These are phyloP conservation scores for Raffaelea albimanens DNA, from an alignment of 2,329 filamentous ascomycete genomes.

Conservation along the genomic window DNA sequence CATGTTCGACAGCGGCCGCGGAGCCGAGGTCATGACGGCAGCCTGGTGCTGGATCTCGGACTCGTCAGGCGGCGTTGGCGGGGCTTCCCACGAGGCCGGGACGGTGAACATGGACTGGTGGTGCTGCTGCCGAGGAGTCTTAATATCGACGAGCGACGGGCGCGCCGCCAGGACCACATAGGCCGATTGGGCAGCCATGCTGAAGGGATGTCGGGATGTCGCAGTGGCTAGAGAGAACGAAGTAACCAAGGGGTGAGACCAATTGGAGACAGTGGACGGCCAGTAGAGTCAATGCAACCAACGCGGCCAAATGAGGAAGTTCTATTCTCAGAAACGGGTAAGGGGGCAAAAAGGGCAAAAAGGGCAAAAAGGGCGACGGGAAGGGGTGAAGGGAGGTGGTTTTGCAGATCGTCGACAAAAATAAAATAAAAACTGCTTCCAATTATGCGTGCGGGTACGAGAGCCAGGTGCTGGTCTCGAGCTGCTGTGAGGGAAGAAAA, in stretches of 20 bases:
- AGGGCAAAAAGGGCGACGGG: not conserved
- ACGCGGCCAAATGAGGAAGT: no score
- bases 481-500: not conserved
- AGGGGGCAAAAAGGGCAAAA: not conserved
- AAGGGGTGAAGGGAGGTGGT: no score
- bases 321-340: no score
- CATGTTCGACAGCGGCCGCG: no score
- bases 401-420: no score
- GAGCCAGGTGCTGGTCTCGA: no score
- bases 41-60: not conserved
- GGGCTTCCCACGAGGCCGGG: not conserved
- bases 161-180: not conserved
- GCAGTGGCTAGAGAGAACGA: not conserved
- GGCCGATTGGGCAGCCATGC: not conserved
- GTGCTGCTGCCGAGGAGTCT: not conserved
- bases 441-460: no score
- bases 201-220: not conserved
- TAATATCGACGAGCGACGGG: not conserved
- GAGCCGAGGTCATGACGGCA: not conserved
- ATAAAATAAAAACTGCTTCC: no score
- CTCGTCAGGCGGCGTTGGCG: not conserved
- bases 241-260: not conserved
- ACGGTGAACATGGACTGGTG: not conserved
- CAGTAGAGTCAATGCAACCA: no score
- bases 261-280: not conserved